Base-by-base conservation (phyloP, 176 grass and related monocot species). In the Panicum miliaceum region DNA sequence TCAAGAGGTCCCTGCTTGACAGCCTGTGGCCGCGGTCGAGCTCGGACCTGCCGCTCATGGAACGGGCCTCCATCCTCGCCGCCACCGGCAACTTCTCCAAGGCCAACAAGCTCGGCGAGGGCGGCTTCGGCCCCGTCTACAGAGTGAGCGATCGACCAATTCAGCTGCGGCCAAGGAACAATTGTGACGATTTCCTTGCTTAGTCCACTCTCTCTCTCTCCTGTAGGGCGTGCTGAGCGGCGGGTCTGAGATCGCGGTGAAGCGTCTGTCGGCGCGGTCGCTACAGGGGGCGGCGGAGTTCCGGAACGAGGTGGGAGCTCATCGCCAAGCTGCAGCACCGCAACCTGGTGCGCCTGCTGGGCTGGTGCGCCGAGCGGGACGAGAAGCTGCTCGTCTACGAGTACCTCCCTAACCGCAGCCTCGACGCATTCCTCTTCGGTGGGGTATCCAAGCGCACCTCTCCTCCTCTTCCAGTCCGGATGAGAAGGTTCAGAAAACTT, bases 241-340 rank as follows among this genome's bases (percentile, higher is more conserved):
- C 27, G 94, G 91, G 19, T 47, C 65, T 0, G 91, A 97, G 85
- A 85, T 97, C 32, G 94, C 94, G 1, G 92, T 97, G 56, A 97
- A 97, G 87, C 90, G 91, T 29, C 91, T 94, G 18, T 97, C 94
- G 45, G 88, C 82, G 35, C 52, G 85, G 74, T 97, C 91, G 20
- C 68, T 83, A 75, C 94, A 97, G 87, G 94, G 91, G 18, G 57
- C 69, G 0, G 79, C 75, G 8, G 94, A 97, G 86, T 97, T 94
- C 84, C 51, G 90, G 78, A 97, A 97, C 53, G 91, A 94, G 87
- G 92, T 94, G 52, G 52, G 91, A 97, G 79, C 90, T 88, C 37
- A 97, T 97, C 81, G 94, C 94, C 41, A 97, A 97, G 78, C 92
- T 97, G 56, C 94, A 97, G 90, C 94, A 97, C 86, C 81, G 94